Evolutionary conservation across 306 rosid species (phyloP).

Genomic region (Quercus suber): DNA sequence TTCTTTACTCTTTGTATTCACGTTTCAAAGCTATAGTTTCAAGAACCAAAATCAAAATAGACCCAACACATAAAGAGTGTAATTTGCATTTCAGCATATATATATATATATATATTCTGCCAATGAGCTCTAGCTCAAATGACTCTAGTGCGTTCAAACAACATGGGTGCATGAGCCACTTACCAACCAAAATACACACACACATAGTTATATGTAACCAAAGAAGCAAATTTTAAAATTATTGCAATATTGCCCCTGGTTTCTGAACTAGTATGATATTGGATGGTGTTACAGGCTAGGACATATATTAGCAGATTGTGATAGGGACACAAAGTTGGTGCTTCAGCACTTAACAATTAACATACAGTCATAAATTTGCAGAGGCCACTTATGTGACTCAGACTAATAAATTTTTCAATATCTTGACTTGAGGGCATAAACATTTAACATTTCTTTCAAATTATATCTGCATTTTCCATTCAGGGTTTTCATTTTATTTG

Average conservation of each 20-base stretch:
- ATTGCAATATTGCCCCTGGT: neutral
- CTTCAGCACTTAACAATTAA: neutral
- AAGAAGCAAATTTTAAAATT: neutral
- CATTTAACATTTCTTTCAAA: constrained; percentile 8
- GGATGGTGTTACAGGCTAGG: neutral
- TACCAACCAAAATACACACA: too few species aligned
- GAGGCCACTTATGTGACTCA: neutral
- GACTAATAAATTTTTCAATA: neutral
- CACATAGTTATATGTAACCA: neutral
- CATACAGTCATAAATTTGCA: neutral
- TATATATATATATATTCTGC: neutral
- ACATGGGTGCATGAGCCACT: too few species aligned
- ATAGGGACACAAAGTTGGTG: neutral
- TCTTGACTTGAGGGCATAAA: neutral
- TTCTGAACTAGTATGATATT: neutral
- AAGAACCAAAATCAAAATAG: neutral
- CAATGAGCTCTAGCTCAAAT: too few species aligned
- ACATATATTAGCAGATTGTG: neutral
- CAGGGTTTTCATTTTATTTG: constrained; percentile 61
- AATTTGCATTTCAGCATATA: too few species aligned
- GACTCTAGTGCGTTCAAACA: too few species aligned
- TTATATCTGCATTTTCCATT: constrained; percentile 14
- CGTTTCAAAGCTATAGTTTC: constrained; percentile 2
- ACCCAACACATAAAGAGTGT: too few species aligned
- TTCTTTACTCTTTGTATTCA: constrained; percentile 17